Base-by-base conservation (phyloP, 169 alveolate species). In the Theileria luwenshuni region DNA sequence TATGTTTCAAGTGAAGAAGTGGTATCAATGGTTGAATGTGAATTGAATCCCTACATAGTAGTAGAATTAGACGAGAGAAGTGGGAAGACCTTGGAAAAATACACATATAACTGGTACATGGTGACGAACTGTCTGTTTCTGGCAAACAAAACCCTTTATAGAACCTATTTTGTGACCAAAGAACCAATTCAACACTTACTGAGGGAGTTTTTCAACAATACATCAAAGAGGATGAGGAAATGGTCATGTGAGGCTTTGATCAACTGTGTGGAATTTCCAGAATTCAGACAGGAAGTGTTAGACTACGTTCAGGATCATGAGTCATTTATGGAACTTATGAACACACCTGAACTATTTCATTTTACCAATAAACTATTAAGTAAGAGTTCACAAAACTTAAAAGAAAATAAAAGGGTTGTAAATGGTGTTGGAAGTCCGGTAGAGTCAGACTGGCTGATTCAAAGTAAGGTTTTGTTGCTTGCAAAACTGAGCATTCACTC, bases 401-500 rank as follows among this genome's bases (percentile, higher is more conserved):
- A n/a, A n/a, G 61, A 6, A 27, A 51, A 51, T 10, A 27, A 12
- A 5, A 10, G 15, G 15, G 10, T 7, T 3, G 61, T 21, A 27
- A 21, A 51, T 51, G 61, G 38, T 62, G 72, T 62, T 21, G 38
- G 35, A n/a, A 56, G 38, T 28, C 5, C 23, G 7, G 32, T 15
- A 27, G 32, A 0, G 30, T 23, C 63, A 54, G 33, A 21, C 10
- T 43, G 60, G 63, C 13, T 28, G 28, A 12, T 69, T 38, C 64
- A 71, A 35, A 38, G 41, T 27, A 68, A 59, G 59, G n/a, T 73
- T 12, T 27, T 81, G 74, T 52, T 74, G 33, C 47, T 81, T 38
- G 23, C 81, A 5, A 81, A 81, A 38, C 30, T 81, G 71, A 23
- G 59, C 21, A 47, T 81, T 38, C 89, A 81, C 43, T 73, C 81